These are phyloP conservation scores for Amaranthus palmeri DNA, from an alignment of 148 eudicot genomes.

Conservation along the genomic window DNA sequence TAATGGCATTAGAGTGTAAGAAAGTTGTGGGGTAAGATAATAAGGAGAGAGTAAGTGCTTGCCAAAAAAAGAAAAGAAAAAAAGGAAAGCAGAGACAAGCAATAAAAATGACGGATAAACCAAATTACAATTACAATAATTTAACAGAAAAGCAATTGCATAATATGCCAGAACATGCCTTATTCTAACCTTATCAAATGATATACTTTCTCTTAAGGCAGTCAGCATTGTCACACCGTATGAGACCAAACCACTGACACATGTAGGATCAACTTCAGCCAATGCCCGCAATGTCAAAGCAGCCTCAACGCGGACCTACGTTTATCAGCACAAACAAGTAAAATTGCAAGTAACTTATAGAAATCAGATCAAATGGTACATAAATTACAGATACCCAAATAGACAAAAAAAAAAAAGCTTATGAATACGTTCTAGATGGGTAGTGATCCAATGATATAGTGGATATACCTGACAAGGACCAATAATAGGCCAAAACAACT, in stretches of 20 bases:
- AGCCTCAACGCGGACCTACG: conserved; percentile 92
- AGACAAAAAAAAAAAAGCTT: not conserved
- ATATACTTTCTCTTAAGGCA: conserved; percentile 78
- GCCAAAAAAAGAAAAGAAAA: too few relatives aligned
- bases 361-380: not conserved
- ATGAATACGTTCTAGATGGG: too few relatives aligned
- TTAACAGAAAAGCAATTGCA: conserved; percentile 1
- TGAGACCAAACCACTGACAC: conserved; percentile 96
- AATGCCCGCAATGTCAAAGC: conserved; percentile 77
- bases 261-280: conserved; percentile 98
- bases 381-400: not conserved
- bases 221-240: conserved; percentile 73
- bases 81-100: too few relatives aligned
- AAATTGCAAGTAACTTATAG: not conserved
- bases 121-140: not conserved
- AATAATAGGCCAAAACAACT: not conserved
- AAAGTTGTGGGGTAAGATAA: too few relatives aligned
- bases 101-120: too few relatives aligned
- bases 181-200: conserved; percentile 76
- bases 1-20: too few relatives aligned
- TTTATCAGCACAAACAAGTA: not conserved
- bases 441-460: too few relatives aligned
- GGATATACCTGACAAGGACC: not conserved
- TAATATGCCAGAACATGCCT: not conserved
- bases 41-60: too few relatives aligned